A percentile compares a stretch with the other conserved stretches of the same genome.
Conservation (phyloP, 208 protist genomes). For the Acanthamoeba culbertsoni region DNA sequence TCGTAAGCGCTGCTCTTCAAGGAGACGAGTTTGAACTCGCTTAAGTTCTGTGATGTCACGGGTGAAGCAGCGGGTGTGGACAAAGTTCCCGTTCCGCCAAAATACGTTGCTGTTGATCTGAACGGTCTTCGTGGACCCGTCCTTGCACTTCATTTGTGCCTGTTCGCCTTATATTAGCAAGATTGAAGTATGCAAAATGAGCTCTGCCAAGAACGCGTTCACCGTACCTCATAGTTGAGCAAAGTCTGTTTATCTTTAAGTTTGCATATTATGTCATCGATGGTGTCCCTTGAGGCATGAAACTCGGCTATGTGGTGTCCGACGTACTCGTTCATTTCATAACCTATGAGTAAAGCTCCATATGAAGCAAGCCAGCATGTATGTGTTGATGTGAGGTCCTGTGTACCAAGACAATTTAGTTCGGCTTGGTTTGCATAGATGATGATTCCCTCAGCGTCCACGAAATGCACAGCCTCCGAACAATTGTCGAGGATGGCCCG, state of each 20-base stretch:
- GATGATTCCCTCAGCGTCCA: background rate
- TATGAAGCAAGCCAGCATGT: background rate
- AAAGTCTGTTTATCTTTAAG: background rate
- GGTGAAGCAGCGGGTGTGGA: conserved; percentile 15
- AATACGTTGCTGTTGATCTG: conserved; percentile 35
- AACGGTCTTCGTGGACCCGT: background rate
- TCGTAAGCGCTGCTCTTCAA: background rate
- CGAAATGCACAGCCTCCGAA: background rate
- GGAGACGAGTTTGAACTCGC: background rate
- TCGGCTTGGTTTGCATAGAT: conserved; percentile 7
- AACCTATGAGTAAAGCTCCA: background rate
- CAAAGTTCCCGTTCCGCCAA: background rate
- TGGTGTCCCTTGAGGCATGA: background rate
- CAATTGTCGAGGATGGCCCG: background rate
- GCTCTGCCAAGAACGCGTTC: background rate
- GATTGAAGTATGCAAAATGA: too few relatives aligned
- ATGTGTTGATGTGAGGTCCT: too few relatives aligned
- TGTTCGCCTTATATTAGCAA: too few relatives aligned
- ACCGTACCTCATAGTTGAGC: conserved; percentile 16
- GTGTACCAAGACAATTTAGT: background rate
- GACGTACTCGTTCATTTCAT: background rate
- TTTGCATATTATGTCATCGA: background rate
- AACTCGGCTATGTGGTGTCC: background rate
- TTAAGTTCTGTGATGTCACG: conserved; percentile 10
- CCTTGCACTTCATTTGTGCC: background rate